Conservation (phyloP, 768 basidiomycete genomes). For the Saitozyma podzolica region DNA sequence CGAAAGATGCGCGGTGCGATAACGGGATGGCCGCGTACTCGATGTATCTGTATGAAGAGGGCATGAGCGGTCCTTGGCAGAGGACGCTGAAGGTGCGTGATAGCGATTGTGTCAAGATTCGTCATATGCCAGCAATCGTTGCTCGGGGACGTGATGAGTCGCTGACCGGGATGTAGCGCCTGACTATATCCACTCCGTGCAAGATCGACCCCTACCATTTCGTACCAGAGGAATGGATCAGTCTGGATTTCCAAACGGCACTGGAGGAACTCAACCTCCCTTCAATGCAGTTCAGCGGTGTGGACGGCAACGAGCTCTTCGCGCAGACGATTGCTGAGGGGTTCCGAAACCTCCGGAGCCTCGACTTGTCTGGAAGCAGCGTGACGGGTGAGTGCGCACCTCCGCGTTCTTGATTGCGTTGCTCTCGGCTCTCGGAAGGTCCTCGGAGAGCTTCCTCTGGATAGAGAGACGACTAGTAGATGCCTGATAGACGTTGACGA, state of each 20-base stretch:
- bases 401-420: too few species aligned
- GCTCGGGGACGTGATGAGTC: too few species aligned
- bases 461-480: too few species aligned
- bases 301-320: too few species aligned
- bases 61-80: conserved; percentile 16
- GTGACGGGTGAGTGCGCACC: conserved; percentile 17
- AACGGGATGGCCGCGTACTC: conserved; percentile 15
- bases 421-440: too few species aligned
- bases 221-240: not conserved
- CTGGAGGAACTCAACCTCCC: conserved; percentile 36
- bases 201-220: conserved; percentile 3
- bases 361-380: conserved; percentile 31
- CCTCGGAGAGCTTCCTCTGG: not conserved
- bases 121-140: not conserved
- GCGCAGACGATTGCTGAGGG: not conserved
- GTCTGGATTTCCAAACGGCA: not conserved
- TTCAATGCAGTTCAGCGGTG: not conserved
- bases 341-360: conserved; percentile 21
- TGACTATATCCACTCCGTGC: conserved; percentile 12
- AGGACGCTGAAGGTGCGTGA: conserved; percentile 18
- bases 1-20: conserved; percentile 17
- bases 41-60: conserved; percentile 16
- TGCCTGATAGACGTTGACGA: not conserved
- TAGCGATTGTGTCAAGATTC: too few species aligned
- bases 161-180: not conserved